Percentiles rank a stretch among this genome's conserved stretches.
Conservation (phyloP, 257 asterid species). For the Datura wrightii region DNA sequence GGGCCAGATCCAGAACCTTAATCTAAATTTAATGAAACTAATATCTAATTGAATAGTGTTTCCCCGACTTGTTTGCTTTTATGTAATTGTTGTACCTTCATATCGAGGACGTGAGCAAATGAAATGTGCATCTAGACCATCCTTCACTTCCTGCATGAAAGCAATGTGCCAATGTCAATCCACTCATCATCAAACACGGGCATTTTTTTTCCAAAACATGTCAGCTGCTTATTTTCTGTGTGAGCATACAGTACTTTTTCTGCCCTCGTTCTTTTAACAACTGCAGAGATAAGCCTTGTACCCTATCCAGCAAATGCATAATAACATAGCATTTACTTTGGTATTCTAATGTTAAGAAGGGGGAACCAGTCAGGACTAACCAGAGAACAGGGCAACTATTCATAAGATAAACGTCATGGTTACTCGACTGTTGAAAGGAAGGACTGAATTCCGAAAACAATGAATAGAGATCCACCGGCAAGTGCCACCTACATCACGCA, state of each 20-base stretch:
- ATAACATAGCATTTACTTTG: neutral
- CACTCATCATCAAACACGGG: neutral
- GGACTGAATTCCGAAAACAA: constrained; percentile 92
- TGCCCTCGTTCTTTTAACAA: neutral
- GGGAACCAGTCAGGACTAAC: constrained; percentile 40
- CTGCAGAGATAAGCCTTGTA: neutral
- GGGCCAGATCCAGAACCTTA: neutral
- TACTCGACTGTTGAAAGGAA: constrained; percentile 71
- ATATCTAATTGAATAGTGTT: neutral
- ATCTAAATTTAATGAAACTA: neutral
- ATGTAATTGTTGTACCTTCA: neutral
- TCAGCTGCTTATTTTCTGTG: neutral
- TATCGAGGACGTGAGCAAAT: neutral
- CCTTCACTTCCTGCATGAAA: constrained; percentile 14
- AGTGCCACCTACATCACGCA: constrained; percentile 69
- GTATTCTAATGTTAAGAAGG: neutral
- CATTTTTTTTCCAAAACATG: neutral
- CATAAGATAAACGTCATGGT: constrained; percentile 40
- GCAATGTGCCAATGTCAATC: neutral
- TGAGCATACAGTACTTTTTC: neutral
- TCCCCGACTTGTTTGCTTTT: neutral
- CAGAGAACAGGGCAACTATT: constrained; percentile 42
- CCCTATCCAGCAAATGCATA: neutral
- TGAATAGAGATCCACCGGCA: constrained; percentile 89
- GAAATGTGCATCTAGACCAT: neutral